These are phyloP conservation scores for Mantamonas sphyraenae DNA, from an alignment of 78 protist genomes.

Conservation along the genomic window DNA sequence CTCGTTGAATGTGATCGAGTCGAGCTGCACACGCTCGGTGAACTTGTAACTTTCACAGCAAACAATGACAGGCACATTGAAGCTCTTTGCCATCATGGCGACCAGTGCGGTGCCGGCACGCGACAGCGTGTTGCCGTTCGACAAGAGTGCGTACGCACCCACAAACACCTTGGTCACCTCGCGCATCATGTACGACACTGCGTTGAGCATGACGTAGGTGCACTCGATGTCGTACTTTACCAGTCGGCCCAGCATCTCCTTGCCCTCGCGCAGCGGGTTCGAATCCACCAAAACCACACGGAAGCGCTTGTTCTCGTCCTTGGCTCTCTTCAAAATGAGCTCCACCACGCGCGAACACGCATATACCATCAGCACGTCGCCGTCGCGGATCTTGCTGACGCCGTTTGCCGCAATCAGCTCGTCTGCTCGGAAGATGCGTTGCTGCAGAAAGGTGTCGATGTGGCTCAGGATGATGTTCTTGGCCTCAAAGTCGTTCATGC, in stretches of 20 bases:
- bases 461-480: conserved; percentile 24
- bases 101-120: conserved; percentile 84
- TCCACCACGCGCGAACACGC: conserved; percentile 12
- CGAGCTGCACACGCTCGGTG: conserved; percentile 75
- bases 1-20: conserved; percentile 84
- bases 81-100: conserved; percentile 70
- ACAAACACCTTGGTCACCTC: conserved; percentile 68
- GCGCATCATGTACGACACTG: conserved; percentile 75
- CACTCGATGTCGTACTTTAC: conserved; percentile 53
- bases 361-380: conserved; percentile 78
- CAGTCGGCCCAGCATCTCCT: conserved; percentile 33
- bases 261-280: not conserved
- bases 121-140: conserved; percentile 75
- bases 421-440: conserved; percentile 56
- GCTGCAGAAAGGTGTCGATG: conserved; percentile 49
- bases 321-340: not conserved
- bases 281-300: not conserved
- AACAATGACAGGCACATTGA: conserved; percentile 84
- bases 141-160: conserved; percentile 77
- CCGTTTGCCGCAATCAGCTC: conserved; percentile 40
- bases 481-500: conserved; percentile 12
- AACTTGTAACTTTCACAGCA: conserved; percentile 94
- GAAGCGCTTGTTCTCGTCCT: not conserved
- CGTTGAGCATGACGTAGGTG: conserved; percentile 65
- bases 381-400: conserved; percentile 40